Evolutionary conservation across 2,329 filamentous ascomycete species (phyloP).

Genomic region (Metarhizium album): DNA sequence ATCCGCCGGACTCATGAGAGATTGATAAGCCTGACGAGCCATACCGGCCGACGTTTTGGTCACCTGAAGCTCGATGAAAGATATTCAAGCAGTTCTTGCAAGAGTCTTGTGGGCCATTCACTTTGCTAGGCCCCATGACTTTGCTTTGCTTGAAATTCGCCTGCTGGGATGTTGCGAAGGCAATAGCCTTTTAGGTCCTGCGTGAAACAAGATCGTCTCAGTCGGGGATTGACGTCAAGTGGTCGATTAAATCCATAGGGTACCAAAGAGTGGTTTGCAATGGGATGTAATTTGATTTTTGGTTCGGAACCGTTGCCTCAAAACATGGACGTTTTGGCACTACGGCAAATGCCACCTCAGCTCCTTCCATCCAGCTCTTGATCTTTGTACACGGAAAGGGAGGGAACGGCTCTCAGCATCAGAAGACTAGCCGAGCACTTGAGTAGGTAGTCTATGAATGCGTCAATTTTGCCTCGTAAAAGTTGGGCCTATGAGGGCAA

Average conservation of each 20-base stretch:
- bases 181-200: slow-evolving; percentile 1
- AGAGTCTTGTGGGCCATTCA: not conserved
- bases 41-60: not conserved
- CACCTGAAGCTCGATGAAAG: not conserved
- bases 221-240: not conserved
- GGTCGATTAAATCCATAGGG: not conserved
- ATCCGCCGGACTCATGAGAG: not conserved
- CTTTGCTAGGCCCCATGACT: not conserved
- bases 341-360: not conserved
- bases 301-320: not conserved
- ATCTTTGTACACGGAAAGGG: not conserved
- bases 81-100: not conserved
- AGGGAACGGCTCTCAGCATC: not conserved
- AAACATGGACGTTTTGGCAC: not conserved
- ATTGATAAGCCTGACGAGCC: not conserved
- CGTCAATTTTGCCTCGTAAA: not conserved
- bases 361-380: not conserved
- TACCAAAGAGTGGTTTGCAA: not conserved
- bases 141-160: not conserved
- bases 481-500: not conserved
- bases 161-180: not conserved
- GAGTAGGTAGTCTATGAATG: not conserved
- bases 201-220: not conserved
- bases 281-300: not conserved
- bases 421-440: not conserved